Evolutionary conservation across 2,329 filamentous ascomycete species (phyloP), one percentile per base, ranked within the genome.

Genomic region (Nemania abortiva): DNA sequence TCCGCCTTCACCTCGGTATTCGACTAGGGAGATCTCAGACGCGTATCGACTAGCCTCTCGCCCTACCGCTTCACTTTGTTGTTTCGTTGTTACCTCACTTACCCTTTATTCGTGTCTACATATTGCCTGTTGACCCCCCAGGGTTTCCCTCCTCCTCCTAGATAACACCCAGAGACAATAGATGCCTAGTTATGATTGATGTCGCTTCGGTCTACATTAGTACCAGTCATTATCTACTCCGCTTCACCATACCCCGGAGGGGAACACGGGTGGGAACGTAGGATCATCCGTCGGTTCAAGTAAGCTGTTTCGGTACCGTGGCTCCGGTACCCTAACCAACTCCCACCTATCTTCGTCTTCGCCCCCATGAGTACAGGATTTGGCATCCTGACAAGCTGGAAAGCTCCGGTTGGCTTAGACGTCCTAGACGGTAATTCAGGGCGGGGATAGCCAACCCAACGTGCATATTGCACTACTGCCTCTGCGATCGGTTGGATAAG

Each of bases 1-100:
- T 49, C 66, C 52, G 57, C 47, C 59, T 45, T 69, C 63, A 66
- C 57, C 63, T 65, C 31, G 47, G 54, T 15, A 66, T 63, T 34
- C 42, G 37, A 53, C 59, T 53, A 29, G 62, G 53, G 39, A 54
- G 58, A 45, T 45, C 54, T 45, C n/a, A 55, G 50, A 65, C 62
- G 49, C 53, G 63, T 57, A 56, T 56, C 7, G 59, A 27, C 31
- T n/a, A 29, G 49, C 49, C 49, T 45, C 55, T 56, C 24, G 20
- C 29, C 20, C 31, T 53, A 15, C 29, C 18, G 22, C 15, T 50
- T 50, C 53, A 18, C 34, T 52, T 34, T 56, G 45, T 47, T 45
- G 24, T 57, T 50, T 39, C 53, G 27, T 55, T 24, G 39, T 60
- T 37, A 37, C 57, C 27, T 65, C 63, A 53, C 50, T 49, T 56